These are phyloP conservation scores for Fonsecaea pedrosoi DNA, from an alignment of 2,329 filamentous ascomycete species.

Conservation along the genomic window DNA sequence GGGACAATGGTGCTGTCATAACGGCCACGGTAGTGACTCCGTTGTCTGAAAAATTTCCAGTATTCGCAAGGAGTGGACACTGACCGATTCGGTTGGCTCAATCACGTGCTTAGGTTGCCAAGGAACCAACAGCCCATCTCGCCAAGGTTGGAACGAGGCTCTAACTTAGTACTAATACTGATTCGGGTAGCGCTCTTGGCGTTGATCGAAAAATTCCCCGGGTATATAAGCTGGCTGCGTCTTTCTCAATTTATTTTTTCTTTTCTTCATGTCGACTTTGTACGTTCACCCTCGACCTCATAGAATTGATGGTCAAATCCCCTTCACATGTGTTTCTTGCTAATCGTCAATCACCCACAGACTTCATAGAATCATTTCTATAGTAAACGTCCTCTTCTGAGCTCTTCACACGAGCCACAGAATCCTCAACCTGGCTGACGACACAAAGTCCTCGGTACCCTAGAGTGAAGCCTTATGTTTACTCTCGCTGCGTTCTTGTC, in stretches of 20 bases:
- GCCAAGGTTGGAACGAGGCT: background rate
- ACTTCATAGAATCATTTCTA: conserved; percentile 91
- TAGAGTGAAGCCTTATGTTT: conserved; percentile 77
- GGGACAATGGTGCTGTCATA: background rate
- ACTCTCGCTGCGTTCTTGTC: conserved; percentile 52
- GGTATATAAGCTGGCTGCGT: conserved; percentile 2
- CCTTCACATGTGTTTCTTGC: background rate
- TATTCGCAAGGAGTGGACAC: background rate
- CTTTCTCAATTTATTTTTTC: conserved; percentile 40
- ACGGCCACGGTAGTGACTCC: conserved; percentile 2
- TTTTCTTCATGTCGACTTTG: conserved; percentile 53
- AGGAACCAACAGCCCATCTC: background rate
- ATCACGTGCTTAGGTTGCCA: background rate
- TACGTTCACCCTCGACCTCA: conserved; percentile 46
- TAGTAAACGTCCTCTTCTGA: conserved; percentile 94
- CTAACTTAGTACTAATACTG: background rate
- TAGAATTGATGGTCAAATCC: conserved; percentile 24
- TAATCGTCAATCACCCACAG: conserved; percentile 37
- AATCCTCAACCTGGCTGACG: conserved; percentile 94
- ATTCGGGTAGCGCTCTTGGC: background rate
- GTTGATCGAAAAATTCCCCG: conserved; percentile 7
- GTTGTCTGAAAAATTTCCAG: conserved; percentile 1
- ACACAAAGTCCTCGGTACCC: conserved; percentile 82
- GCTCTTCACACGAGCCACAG: conserved; percentile 91
- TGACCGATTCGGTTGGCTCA: background rate